Evolutionary conservation across 108 stramenopile species (phyloP), one percentile per base, ranked within the genome.

Genomic region (Licmophora abbreviata): DNA sequence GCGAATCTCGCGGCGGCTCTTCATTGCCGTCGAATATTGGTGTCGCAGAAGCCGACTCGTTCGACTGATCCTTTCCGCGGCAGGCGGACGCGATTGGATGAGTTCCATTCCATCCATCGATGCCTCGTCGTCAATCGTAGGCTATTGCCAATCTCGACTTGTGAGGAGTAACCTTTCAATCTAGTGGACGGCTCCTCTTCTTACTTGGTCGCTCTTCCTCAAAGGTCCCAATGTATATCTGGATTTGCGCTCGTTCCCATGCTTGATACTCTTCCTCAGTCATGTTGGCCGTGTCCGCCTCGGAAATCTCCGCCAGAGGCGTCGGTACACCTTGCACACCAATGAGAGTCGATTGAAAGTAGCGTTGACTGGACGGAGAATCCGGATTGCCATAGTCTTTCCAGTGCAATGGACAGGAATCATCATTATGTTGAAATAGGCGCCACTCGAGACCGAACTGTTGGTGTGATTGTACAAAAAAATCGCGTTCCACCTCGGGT

Each of bases 241-340:
- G 85, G 17, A 80, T 71, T 37, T 80, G 76, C 3, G 63, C 51
- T 29, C 59, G 65, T 47, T 88, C 85, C 67, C 74, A 88, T 0
- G 43, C 43, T 28, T 74, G 47, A 53, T 67, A 81, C 48, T 83
- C 81, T 5, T 58, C 55, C 15, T 63, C 49, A 9, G 32, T 66
- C 73, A 88, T 67, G 9, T 48, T 3, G 15, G 64, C 56, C 27
- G 57, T 54, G n/a, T 64, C 67, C 22, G 56, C 28, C 44, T 81
- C 77, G 18, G 56, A 61, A 17, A 83, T 61, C 6, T 64, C 65
- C 12, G 67, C 76, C 48, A 88, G 52, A 10, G 76, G 31, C 45
- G 64, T 64, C 11, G 52, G 44, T 41, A 54, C 27, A 25, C 58
- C 55, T 48, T 44, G 22, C 9, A 77, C 44, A 25, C 57, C 35